Evolutionary conservation across 1,139 yeast genomes (phyloP), one percentile per base, ranked within the genome.

Genomic region (Geotrichum histeridarum): DNA sequence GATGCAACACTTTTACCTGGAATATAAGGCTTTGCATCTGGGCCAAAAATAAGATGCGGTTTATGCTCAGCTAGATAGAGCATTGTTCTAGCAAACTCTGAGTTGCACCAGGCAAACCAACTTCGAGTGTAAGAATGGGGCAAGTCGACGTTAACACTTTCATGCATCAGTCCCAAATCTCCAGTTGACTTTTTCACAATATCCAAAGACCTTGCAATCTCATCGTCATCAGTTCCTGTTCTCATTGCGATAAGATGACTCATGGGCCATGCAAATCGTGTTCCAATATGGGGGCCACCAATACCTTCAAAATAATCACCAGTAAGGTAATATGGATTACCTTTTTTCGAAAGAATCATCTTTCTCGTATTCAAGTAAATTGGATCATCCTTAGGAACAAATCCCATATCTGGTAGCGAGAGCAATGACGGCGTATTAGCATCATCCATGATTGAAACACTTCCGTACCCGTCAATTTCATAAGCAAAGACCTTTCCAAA

Each of bases 61-160:
- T 85, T 87, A 46, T 86, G 72, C 55, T 77, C 72, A 0, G 95
- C 93, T 60, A 89, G 73, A 64, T 88, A 83, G 50, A 89, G 67
- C 8, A 89, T 83, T 0, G 95, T 85, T 67, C 85, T 86, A 9
- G 93, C 96, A 70, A 89, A 88, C 68, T 89, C 96, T 0, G 95
- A 83, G 66, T 89, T 90, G 63, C 95, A 88, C 96, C 96, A 90
- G 2, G 96, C 86, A 72, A 90, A 90, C 96, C 96, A 89, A 1
- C 91, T 79, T 56, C 95, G 73, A 0, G 95, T 85, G 60, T 59
- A 73, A 4, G 66, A 60, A 27, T 63, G 55, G 0, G 73, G 73
- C 1, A 78, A 71, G 61, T 84, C 78, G 2, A 88, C 95, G 60
- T 86, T 74, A 3, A 89, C 81, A 59, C 87, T 80, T 70, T 89